These are phyloP conservation scores for Sphaerulina populicola DNA, from an alignment of 2,329 filamentous ascomycete species.

Conservation along the genomic window DNA sequence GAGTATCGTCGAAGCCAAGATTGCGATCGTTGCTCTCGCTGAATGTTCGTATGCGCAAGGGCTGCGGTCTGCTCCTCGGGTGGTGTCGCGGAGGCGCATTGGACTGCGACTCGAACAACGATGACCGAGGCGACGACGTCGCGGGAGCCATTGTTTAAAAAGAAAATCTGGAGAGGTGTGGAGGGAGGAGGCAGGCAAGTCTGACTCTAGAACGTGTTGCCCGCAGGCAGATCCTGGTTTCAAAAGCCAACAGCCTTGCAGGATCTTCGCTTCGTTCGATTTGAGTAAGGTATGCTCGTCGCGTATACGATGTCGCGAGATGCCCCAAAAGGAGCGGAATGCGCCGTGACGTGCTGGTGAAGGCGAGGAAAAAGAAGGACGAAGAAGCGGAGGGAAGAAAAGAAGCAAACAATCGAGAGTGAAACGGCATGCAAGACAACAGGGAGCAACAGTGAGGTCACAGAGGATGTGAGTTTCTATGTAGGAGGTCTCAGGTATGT, in stretches of 20 bases:
- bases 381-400: background rate
- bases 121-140: background rate
- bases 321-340: background rate
- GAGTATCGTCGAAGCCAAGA: constrained; percentile 11
- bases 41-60: constrained; percentile 19
- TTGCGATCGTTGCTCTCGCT: constrained; percentile 14
- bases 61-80: constrained; percentile 17
- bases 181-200: background rate
- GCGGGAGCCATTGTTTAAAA: background rate
- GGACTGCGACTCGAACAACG: background rate
- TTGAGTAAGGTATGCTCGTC: background rate
- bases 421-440: no score
- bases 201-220: background rate
- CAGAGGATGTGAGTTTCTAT: no score
- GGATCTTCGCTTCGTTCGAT: background rate
- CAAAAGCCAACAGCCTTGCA: background rate
- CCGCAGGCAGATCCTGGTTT: background rate
- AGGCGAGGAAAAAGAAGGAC: background rate
- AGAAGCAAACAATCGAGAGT: background rate
- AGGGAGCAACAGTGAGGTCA: no score
- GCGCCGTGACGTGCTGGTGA: constrained; percentile 1
- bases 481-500: no score
- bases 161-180: background rate
- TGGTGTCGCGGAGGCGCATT: constrained; percentile 4
- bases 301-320: background rate